Base-by-base conservation (phyloP, 2,329 filamentous ascomycete genomes). In the Aspergillus puulaauensis region DNA sequence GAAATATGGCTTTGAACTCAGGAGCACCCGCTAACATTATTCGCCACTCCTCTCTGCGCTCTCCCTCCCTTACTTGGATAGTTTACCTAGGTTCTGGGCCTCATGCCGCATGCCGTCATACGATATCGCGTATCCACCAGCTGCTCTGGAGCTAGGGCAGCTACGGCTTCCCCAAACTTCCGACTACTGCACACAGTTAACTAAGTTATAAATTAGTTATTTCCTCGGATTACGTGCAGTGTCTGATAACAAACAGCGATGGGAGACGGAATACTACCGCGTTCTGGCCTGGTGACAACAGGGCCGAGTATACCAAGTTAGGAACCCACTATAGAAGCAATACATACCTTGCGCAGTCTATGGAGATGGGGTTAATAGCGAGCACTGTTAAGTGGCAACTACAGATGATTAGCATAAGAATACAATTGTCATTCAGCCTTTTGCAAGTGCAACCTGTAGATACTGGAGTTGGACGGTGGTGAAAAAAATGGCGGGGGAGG, bases 241-340 rank as follows among this genome's bases (percentile, higher is more conserved):
- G 45, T 27, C 44, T 56, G 56, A 52, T 54, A 57, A 52, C 57
- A 35, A 46, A 31, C n/a, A 33, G 17, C 44, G 44, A 46, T 40
- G 46, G 27, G 52, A 46, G 51, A 52, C 48, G 27, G 27, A 31
- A 31, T 31, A 11, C 27, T 31, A 31, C 27, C 27, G 9, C 3
- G 27, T 31, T 9, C 27, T 31, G 27, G 27, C 27, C 27, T 31
- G 9, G 27, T 31, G 27, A 11, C 27, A 54, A 56, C 45, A 55
- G 48, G 60, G 40, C 41, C 39, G 17, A 41, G 35, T 35, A 15
- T 35, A 43, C 11, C 11, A 14, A 37, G 35, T 8, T 37, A 37
- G 15, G 35, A n/a, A 37, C 14, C 27, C 27, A 31, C 27, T 11
- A 31, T 3, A 31, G 27, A 31, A 31, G 9, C 27, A 31, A 11